Base-by-base conservation (phyloP, 257 asterid genomes). In the Eucommia ulmoides region DNA sequence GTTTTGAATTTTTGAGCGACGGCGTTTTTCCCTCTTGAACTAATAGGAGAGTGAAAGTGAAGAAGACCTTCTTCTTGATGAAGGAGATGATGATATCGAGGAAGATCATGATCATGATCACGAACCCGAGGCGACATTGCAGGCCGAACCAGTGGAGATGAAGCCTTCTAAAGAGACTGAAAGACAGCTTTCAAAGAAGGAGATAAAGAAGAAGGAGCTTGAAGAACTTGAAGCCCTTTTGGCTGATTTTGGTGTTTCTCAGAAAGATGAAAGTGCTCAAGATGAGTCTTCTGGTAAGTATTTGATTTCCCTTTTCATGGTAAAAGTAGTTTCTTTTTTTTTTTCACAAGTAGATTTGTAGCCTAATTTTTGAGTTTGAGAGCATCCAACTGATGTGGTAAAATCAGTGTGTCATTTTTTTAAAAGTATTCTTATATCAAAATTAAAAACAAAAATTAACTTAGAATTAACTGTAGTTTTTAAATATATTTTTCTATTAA, bases 41-140 rank as follows among this genome's bases (percentile, higher is more conserved):
- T 52, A 61, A 41, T 66, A 79, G 88, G 88, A 75, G 67, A 75
- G 65, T 67, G 88, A 72, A 62, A 79, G 74, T 41, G 88, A 79
- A 72, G 87, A 75, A 47, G 88, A 79, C 24, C 80, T 75, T 64
- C 74, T 75, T 64, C 74, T 75, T 19, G 83, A 75, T 65, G 82
- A 74, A 65, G 80, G 52, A 20, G 24, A 18, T 19, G 48, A 42
- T 16, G 48, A 42, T 42, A 4, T 42, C 4, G 48, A 42, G 48
- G 48, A 42, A 42, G 48, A 42, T 19, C 48, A 15, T 42, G 48
- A 29, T 19, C 48, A 42, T 42, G 48, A 42, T 9, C 20, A 42
- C 19, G 48, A 42, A 15, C 20, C 48, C 4, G 48, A 42, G 48
- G 48, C 10, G 3, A 19, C 4, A 1, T 19, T 42, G 6, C 48